phyloP scores from a whole-genome alignment of 116 monocot genomes.

The Dioscorea cayenensis region DNA sequence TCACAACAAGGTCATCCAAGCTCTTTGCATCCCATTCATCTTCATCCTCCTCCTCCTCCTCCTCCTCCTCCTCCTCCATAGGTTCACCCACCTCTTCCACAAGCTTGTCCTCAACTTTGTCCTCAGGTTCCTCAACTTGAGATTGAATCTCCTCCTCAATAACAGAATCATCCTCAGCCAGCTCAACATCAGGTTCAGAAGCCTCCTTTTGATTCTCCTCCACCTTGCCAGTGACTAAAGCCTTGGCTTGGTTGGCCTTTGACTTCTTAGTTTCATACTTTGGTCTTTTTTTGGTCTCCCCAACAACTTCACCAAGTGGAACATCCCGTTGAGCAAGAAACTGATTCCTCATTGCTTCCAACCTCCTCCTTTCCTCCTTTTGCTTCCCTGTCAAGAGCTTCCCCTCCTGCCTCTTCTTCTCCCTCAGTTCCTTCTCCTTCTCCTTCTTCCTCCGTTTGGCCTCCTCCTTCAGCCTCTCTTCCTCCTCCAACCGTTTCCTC shows the following conservation, averaged over 20 bases:
- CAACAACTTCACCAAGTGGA: background rate
- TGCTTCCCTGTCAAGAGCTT: constrained; percentile 6
- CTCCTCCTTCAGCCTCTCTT: constrained; percentile 2
- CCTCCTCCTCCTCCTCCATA: constrained; percentile 38
- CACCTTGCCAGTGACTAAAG: constrained; percentile 4
- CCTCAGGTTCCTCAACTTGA: constrained; percentile 30
- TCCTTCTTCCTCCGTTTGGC: constrained; percentile 7
- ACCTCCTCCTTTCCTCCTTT: background rate
- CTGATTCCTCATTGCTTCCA: constrained; percentile 8
- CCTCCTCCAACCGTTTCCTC: background rate
- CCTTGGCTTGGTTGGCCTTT: background rate
- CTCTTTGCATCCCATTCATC: constrained; percentile 98
- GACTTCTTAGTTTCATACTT: constrained; percentile 5
- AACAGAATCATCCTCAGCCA: constrained; percentile 17
- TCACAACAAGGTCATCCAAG: constrained; percentile 92
- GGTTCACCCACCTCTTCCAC: constrained; percentile 28
- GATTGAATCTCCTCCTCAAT: constrained; percentile 20
- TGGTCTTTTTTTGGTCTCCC: constrained; percentile 8
- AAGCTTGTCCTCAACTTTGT: constrained; percentile 30
- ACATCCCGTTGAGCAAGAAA: constrained; percentile 3
- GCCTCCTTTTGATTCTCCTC: constrained; percentile 3
- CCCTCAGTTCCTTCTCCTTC: constrained; percentile 14
- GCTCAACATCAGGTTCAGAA: constrained; percentile 20
- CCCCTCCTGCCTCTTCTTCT: constrained; percentile 5
- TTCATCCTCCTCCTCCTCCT: constrained; percentile 68